Conservation (phyloP, 495 filamentous ascomycete species). For the Aspergillus taichungensis region DNA sequence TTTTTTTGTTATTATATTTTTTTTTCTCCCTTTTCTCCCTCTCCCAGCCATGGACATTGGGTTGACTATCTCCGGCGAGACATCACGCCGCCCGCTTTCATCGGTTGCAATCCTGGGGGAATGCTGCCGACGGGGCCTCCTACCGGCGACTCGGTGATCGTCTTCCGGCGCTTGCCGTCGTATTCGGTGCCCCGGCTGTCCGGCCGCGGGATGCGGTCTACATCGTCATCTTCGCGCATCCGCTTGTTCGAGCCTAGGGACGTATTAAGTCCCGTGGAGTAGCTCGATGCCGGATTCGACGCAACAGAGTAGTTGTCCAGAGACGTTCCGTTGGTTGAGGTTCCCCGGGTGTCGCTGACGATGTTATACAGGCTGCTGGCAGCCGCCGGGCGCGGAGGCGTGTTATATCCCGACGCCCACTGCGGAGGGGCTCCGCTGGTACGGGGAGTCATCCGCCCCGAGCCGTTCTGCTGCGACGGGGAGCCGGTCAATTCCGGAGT, state of each 20-base stretch:
- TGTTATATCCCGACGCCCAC: slow-evolving; percentile 71
- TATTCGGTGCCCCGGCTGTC: slow-evolving; percentile 55
- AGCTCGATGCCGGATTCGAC: slow-evolving; percentile 47
- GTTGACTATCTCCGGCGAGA: slow-evolving; percentile 24
- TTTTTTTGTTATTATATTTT: neutral
- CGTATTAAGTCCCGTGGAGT: slow-evolving; percentile 56
- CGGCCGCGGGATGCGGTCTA: slow-evolving; percentile 61
- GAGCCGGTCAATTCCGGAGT: slow-evolving; percentile 81
- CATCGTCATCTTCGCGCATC: slow-evolving; percentile 68
- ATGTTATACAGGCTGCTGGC: slow-evolving; percentile 84
- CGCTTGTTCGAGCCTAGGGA: slow-evolving; percentile 63
- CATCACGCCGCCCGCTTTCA: slow-evolving; percentile 36
- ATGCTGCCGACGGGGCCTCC: slow-evolving; percentile 37
- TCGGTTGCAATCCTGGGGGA: slow-evolving; percentile 31
- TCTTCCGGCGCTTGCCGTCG: slow-evolving; percentile 78
- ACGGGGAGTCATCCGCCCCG: slow-evolving; percentile 80
- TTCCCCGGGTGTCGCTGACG: slow-evolving; percentile 73
- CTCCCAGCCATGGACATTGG: neutral
- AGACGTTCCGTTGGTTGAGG: slow-evolving; percentile 54
- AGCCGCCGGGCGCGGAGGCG: slow-evolving; percentile 63
- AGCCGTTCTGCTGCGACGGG: slow-evolving; percentile 73
- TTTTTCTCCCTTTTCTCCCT: neutral
- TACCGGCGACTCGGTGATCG: slow-evolving; percentile 52
- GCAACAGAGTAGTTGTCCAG: slow-evolving; percentile 60
- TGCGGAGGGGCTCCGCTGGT: slow-evolving; percentile 60